Base-by-base conservation (phyloP, 164 flowering plant genomes). In the Euptelea pleiosperma region DNA sequence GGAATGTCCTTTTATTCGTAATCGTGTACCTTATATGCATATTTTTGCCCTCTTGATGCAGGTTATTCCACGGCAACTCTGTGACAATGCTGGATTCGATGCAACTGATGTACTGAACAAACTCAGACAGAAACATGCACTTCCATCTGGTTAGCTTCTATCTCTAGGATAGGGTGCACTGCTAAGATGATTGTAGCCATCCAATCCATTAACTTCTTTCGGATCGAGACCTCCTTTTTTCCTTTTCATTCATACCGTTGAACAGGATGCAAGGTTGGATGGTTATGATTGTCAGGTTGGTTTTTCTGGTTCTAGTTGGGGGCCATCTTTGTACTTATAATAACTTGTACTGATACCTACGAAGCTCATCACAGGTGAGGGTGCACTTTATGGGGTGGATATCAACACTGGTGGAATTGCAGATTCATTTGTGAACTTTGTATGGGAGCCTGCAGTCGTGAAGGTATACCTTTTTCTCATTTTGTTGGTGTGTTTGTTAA, bases 1-100 rank as follows among this genome's bases (percentile, higher is more conserved):
- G n/a, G n/a, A n/a, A n/a, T n/a, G n/a, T n/a, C n/a, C n/a, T n/a
- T n/a, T n/a, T n/a, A n/a, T n/a, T n/a, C n/a, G n/a, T n/a, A n/a
- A n/a, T n/a, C n/a, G n/a, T n/a, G n/a, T n/a, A n/a, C n/a, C n/a
- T n/a, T n/a, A n/a, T n/a, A n/a, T n/a, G n/a, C n/a, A n/a, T n/a
- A n/a, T n/a, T n/a, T n/a, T n/a, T n/a, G n/a, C n/a, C n/a, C 52
- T 29, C 35, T 22, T 60, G 5, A 31, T 75, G 70, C 79, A 92
- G 98, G 77, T 93, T 35, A 93, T 93, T 25, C 99, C 99, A 6
- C 71, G 96, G 29, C 99, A 94, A 67, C 83, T 94, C 7, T 94
- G 97, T 79, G 99, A 94, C 69, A 94, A 91, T 82, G 97, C 99
- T 66, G 99, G 99, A 58, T 88, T 91, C 80, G 99, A 94, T 84